A percentile compares a stretch with the other conserved stretches of the same genome.
phyloP scores from a whole-genome alignment of 805 yeast genomes.

The Starmerella bacillaris region DNA sequence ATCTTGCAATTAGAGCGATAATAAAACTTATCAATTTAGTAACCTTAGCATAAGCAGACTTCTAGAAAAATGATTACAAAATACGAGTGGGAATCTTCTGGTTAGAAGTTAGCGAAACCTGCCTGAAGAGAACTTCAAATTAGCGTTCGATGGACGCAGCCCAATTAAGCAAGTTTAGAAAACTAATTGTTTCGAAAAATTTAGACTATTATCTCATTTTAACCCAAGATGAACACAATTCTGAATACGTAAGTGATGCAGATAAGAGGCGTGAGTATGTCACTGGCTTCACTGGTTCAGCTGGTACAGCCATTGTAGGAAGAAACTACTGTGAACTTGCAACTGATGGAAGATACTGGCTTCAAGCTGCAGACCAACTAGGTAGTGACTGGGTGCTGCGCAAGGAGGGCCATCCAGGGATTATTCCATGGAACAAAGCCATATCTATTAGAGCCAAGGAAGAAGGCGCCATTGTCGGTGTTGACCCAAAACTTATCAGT shows the following conservation, averaged over 20 bases:
- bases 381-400: conserved; percentile 63
- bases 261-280: conserved; percentile 74
- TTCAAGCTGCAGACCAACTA: conserved; percentile 74
- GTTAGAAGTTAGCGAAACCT: too few species aligned
- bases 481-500: conserved; percentile 63
- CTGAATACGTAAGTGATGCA: conserved; percentile 66
- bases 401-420: conserved; percentile 59
- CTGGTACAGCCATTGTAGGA: conserved; percentile 80
- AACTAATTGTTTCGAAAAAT: conserved; percentile 38
- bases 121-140: too few species aligned
- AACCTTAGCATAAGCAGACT: too few species aligned
- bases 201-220: conserved; percentile 63
- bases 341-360: conserved; percentile 88
- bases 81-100: too few species aligned
- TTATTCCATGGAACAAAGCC: conserved; percentile 69
- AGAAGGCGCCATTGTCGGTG: conserved; percentile 42
- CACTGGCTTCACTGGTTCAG: conserved; percentile 77
- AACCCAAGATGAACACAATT: conserved; percentile 84
- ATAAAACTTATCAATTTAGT: too few species aligned
- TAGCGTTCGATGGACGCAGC: too few species aligned
- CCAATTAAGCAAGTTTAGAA: conserved; percentile 10
- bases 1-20: too few species aligned
- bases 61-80: too few species aligned
- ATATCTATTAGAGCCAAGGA: conserved; percentile 37
- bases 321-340: conserved; percentile 54